Evolutionary conservation across 805 yeast genomes (phyloP), one percentile per base, ranked within the genome.

Genomic region (Starmerella sirachaensis): DNA sequence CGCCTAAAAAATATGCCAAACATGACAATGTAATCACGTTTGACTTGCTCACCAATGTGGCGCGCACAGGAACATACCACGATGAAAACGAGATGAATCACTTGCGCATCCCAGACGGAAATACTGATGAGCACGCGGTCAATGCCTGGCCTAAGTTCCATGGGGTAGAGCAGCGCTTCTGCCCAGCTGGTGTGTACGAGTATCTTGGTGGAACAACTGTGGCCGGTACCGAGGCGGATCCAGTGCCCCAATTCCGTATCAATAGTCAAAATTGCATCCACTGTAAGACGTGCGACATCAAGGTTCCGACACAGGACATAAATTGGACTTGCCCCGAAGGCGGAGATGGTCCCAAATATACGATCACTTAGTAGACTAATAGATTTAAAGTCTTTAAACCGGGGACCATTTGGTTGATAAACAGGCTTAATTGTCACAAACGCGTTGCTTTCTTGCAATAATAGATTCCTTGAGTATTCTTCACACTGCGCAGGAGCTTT

Each of bases 111-210:
- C 59, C 58, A 7, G 43, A 44, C n/a, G 54, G 55, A 38, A 54
- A 59, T 48, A 48, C 57, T 44, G 64, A 69, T 18, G 64, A 69
- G 48, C 95, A 88, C 59, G 74, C 93, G 0, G 67, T 69, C 28
- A 61, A 58, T 11, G 64, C 84, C 18, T 91, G 71, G 61, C 85
- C 88, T 10, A 74, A 68, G 47, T 91, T 64, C 63, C 66, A 81
- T 57, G 98, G 98, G 16, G 68, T 91, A 16, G 98, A 91, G 59
- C 77, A 74, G 54, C 66, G 93, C 45, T 91, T 91, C 65, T 91
- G 98, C 55, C 98, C 98, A 3, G 98, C 98, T 17, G 98, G 98
- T 18, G 98, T 91, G 10, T 91, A 91, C 59, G 98, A 91, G 62
- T 91, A 83, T 53, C 56, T 75, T n/a, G 76, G 78, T 45, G 91